Conservation (phyloP, 1,139 yeast genomes). For the Arxiozyma bovina region DNA sequence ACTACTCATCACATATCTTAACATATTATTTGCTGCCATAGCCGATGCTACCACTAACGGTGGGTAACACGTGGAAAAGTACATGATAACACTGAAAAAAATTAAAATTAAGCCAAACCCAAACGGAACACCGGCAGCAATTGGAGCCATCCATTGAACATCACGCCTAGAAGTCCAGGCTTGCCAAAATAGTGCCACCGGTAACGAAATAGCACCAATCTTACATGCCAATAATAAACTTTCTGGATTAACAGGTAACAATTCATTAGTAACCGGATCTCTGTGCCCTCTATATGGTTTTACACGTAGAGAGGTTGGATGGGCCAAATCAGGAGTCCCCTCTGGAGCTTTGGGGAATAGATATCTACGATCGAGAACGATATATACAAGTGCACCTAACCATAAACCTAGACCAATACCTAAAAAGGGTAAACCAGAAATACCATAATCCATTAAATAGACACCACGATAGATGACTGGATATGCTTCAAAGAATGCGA, state of each 20-base stretch:
- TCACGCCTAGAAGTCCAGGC: slow-evolving; percentile 62
- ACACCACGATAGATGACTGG: slow-evolving; percentile 62
- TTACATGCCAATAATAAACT: slow-evolving; percentile 39
- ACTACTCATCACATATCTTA: slow-evolving; percentile 48
- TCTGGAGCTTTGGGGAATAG: slow-evolving; percentile 53
- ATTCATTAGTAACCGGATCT: slow-evolving; percentile 42
- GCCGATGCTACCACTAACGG: slow-evolving; percentile 69
- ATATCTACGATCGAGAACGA: slow-evolving; percentile 40
- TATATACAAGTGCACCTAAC: slow-evolving; percentile 44
- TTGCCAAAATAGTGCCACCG: slow-evolving; percentile 68
- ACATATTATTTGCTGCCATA: slow-evolving; percentile 67
- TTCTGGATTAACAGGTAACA: slow-evolving; percentile 40
- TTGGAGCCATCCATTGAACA: slow-evolving; percentile 76
- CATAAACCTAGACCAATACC: slow-evolving; percentile 62
- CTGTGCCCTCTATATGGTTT: slow-evolving; percentile 27
- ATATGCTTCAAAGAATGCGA: slow-evolving; percentile 71
- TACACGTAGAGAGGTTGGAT: slow-evolving; percentile 18
- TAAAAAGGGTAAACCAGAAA: slow-evolving; percentile 58
- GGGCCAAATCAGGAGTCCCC: slow-evolving; percentile 39
- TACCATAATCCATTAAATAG: slow-evolving; percentile 49
- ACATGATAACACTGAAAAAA: slow-evolving; percentile 63
- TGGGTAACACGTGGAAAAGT: slow-evolving; percentile 67
- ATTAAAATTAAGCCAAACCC: slow-evolving; percentile 67
- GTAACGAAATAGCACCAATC: slow-evolving; percentile 55
- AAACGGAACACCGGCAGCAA: slow-evolving; percentile 65